Percentiles rank a stretch among this genome's conserved stretches.
These are phyloP conservation scores for Odonthalia washingtoniensis DNA, from an alignment of 31 red algal genomes.

Conservation along the genomic window DNA sequence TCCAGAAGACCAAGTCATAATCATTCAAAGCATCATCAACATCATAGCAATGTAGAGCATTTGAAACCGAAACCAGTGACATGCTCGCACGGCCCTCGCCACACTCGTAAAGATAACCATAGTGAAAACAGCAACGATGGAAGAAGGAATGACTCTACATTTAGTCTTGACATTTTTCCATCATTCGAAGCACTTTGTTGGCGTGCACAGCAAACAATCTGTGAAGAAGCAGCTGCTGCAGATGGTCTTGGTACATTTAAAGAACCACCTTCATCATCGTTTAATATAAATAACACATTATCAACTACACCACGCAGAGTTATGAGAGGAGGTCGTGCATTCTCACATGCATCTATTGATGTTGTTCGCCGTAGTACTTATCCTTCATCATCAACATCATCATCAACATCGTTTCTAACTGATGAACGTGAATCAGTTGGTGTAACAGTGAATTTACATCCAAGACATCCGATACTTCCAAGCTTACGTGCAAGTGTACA, in stretches of 20 bases:
- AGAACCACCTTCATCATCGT: slow-evolving; percentile 9
- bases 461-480: slow-evolving; percentile 40
- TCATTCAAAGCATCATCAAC: too few relatives aligned
- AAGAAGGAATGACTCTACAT: not conserved
- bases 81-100: too few relatives aligned
- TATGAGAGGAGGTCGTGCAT: slow-evolving; percentile 67
- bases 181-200: slow-evolving; percentile 73
- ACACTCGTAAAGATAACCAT: too few relatives aligned
- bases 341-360: slow-evolving; percentile 47
- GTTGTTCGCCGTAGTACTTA: slow-evolving; percentile 36
- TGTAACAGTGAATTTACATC: slow-evolving; percentile 57
- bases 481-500: slow-evolving; percentile 56
- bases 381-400: not conserved
- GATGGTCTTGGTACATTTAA: slow-evolving; percentile 73
- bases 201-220: slow-evolving; percentile 55
- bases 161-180: slow-evolving; percentile 61
- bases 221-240: slow-evolving; percentile 29
- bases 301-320: slow-evolving; percentile 7
- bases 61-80: too few relatives aligned
- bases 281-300: not conserved
- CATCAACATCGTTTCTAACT: not conserved
- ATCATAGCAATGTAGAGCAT: too few relatives aligned
- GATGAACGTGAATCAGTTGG: slow-evolving; percentile 54
- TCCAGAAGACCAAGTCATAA: too few relatives aligned
- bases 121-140: too few relatives aligned